Percentiles rank a stretch among this genome's conserved stretches.
These are phyloP conservation scores for Exobasidium cylindrosporum DNA, from an alignment of 1,284 basidiomycete species.

Conservation along the genomic window DNA sequence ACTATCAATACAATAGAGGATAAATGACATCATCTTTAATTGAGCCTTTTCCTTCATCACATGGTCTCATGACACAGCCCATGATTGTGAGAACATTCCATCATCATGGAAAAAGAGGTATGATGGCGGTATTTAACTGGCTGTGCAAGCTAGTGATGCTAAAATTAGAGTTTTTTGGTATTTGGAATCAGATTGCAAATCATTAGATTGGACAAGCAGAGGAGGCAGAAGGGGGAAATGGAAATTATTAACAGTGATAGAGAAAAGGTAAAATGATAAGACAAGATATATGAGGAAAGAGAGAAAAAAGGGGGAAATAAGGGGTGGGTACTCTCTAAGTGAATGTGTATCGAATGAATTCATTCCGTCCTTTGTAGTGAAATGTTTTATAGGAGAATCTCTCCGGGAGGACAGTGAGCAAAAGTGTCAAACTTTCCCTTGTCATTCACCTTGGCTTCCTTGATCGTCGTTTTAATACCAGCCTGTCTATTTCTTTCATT, in stretches of 20 bases:
- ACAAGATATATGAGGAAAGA: neutral
- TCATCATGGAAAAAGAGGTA: too few relatives aligned
- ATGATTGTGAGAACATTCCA: too few relatives aligned
- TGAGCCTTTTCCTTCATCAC: too few relatives aligned
- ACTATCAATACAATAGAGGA: too few relatives aligned
- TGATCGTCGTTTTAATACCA: slow-evolving; percentile 42
- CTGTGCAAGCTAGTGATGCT: too few relatives aligned
- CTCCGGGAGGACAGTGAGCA: slow-evolving; percentile 46
- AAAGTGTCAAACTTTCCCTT: slow-evolving; percentile 48
- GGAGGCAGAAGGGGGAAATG: neutral
- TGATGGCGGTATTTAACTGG: too few relatives aligned
- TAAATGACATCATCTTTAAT: too few relatives aligned
- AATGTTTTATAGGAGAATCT: slow-evolving; percentile 33
- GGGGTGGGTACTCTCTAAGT: neutral
- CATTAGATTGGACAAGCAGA: neutral
- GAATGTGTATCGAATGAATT: neutral
- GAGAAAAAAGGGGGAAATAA: neutral
- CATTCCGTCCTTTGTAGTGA: neutral
- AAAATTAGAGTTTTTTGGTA: too few relatives aligned
- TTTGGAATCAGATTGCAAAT: too few relatives aligned
- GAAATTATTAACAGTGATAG: neutral
- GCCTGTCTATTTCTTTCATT: slow-evolving; percentile 41
- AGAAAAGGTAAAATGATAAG: neutral
- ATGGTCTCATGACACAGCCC: too few relatives aligned
- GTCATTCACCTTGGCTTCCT: slow-evolving; percentile 43